phyloP scores from a whole-genome alignment of 2,329 filamentous ascomycete species.

The Fusarium temperatum region DNA sequence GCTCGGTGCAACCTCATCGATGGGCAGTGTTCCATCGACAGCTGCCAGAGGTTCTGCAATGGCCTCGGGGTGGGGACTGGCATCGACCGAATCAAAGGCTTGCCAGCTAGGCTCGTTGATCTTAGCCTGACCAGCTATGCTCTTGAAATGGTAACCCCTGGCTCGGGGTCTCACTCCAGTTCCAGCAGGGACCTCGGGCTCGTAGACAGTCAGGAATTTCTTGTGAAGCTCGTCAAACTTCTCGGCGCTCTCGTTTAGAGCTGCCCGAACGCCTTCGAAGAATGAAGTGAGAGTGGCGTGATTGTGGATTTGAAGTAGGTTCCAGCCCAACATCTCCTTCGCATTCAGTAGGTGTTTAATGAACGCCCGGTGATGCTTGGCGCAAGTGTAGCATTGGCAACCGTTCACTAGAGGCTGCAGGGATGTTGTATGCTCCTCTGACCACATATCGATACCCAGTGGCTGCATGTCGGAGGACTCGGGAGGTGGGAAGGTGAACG shows the following conservation, averaged over 20 bases:
- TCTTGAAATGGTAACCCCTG: constrained; percentile 84
- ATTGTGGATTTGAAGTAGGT: constrained; percentile 91
- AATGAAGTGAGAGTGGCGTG: constrained; percentile 76
- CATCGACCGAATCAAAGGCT: constrained; percentile 52
- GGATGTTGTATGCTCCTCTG: constrained; percentile 66
- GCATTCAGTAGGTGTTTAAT: constrained; percentile 87
- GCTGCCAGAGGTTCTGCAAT: constrained; percentile 32
- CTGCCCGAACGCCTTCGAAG: constrained; percentile 74
- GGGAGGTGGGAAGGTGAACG: constrained; percentile 75
- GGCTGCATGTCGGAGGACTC: constrained; percentile 47
- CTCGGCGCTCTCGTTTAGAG: constrained; percentile 64
- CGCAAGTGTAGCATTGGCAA: constrained; percentile 87
- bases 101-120: constrained; percentile 76
- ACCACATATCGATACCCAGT: constrained; percentile 84
- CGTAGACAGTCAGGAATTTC: constrained; percentile 66
- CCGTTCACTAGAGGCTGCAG: constrained; percentile 67
- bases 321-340: constrained; percentile 98
- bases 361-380: constrained; percentile 84
- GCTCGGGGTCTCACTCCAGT: constrained; percentile 82
- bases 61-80: constrained; percentile 19
- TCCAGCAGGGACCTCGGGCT: constrained; percentile 74
- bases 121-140: constrained; percentile 69
- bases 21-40: constrained; percentile 57
- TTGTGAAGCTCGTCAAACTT: constrained; percentile 65
- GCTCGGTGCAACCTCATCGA: constrained; percentile 58